Conservation (phyloP, 106 monocot species). For the Vanilla planifolia region DNA sequence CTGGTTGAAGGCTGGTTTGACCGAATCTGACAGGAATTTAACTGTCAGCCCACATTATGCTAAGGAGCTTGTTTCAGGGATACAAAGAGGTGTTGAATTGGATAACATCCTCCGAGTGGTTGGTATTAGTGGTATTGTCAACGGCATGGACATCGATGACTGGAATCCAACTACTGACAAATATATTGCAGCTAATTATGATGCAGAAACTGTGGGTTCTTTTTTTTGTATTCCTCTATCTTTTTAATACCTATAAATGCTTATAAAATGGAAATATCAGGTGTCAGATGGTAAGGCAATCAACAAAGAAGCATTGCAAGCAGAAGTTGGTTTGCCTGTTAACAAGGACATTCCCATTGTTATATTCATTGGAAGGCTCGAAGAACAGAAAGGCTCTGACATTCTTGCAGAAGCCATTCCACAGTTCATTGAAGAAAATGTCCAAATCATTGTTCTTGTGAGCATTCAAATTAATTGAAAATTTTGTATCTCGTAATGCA, state of each 20-base stretch:
- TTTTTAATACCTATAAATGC: not conserved
- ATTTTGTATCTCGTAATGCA: not conserved
- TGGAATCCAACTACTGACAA: constrained; percentile 84
- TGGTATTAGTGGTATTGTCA: constrained; percentile 59
- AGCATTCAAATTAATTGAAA: constrained; percentile 6
- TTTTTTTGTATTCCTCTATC: not conserved
- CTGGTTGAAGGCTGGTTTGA: constrained; percentile 90
- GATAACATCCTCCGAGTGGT: constrained; percentile 26
- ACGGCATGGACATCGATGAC: constrained; percentile 83
- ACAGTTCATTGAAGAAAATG: constrained; percentile 58
- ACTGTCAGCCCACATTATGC: constrained; percentile 91
- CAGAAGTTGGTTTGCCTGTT: constrained; percentile 80
- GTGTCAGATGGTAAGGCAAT: constrained; percentile 69
- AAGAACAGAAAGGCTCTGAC: constrained; percentile 97
- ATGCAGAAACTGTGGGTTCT: constrained; percentile 58
- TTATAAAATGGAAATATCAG: constrained; percentile 24
- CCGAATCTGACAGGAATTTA: constrained; percentile 51
- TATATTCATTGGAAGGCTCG: constrained; percentile 83
- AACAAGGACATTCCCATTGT: constrained; percentile 53
- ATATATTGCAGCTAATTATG: constrained; percentile 67
- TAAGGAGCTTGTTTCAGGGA: constrained; percentile 58
- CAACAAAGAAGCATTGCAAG: constrained; percentile 90
- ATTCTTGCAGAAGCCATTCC: constrained; percentile 81
- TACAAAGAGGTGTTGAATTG: constrained; percentile 65
- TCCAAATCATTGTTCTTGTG: constrained; percentile 87